Evolutionary conservation across 2,329 filamentous ascomycete species (phyloP).

Genomic region (Fusarium sp.): DNA sequence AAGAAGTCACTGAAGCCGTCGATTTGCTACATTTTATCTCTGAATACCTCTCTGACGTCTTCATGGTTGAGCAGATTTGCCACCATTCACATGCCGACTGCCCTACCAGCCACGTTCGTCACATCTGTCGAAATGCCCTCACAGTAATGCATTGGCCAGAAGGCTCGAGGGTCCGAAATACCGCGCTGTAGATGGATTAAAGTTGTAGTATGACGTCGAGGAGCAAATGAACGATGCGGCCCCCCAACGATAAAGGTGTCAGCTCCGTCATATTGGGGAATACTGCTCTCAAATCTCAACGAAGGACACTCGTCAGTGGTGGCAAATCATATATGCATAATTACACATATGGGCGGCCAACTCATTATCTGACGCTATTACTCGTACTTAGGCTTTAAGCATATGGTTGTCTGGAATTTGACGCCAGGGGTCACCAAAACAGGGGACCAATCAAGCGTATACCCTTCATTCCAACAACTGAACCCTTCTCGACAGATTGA

Average conservation of each 20-base stretch:
- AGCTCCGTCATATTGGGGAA: neutral
- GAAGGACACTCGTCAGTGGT: neutral
- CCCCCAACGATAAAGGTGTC: accelerated
- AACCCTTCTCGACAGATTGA: accelerated
- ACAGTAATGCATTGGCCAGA: neutral
- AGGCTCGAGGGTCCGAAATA: neutral
- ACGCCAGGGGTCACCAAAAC: neutral
- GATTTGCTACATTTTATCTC: neutral
- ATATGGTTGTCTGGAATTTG: neutral
- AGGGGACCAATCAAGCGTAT: neutral
- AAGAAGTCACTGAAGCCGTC: accelerated
- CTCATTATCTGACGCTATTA: neutral
- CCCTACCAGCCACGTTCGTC: neutral
- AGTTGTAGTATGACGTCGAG: neutral
- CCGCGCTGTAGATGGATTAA: neutral
- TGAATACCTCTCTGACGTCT: neutral
- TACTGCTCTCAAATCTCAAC: neutral
- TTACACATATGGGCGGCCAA: neutral
- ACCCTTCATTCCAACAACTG: neutral
- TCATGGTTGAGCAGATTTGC: neutral
- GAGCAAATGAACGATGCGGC: accelerated
- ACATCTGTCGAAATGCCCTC: neutral
- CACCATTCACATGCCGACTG: neutral
- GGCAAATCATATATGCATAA: neutral
- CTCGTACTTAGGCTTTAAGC: neutral